phyloP scores from a whole-genome alignment of 805 yeast genomes.

The Metschnikowia santaceciliae region DNA sequence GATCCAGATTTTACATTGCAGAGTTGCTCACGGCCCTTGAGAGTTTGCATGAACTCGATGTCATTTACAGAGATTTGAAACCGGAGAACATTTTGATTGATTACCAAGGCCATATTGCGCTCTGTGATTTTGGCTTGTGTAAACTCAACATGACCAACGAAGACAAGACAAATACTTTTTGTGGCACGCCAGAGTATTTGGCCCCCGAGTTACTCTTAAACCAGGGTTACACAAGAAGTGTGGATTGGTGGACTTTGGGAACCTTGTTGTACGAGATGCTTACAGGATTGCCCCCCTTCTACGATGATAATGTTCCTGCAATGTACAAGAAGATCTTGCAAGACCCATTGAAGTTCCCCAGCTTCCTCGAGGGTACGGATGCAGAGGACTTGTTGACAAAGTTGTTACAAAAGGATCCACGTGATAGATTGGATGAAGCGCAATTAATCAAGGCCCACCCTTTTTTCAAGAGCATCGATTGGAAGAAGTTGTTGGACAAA shows the following conservation, averaged over 20 bases:
- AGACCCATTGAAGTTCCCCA: conserved; percentile 86
- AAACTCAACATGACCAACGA: conserved; percentile 90
- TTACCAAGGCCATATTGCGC: conserved; percentile 95
- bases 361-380: conserved; percentile 71
- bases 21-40: conserved; percentile 92
- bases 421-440: conserved; percentile 75
- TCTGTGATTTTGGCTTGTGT: conserved; percentile 96
- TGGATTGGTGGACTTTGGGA: conserved; percentile 99
- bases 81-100: conserved; percentile 94
- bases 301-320: conserved; percentile 85
- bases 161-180: conserved; percentile 87
- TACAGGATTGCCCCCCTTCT: conserved; percentile 95
- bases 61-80: conserved; percentile 91
- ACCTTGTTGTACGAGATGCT: conserved; percentile 92
- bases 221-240: conserved; percentile 91
- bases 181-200: conserved; percentile 97
- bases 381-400: conserved; percentile 77
- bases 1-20: conserved; percentile 91
- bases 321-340: conserved; percentile 94
- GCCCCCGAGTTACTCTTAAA: conserved; percentile 92
- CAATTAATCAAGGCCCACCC: conserved; percentile 78
- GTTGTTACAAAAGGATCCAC: conserved; percentile 81
- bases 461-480: conserved; percentile 85
- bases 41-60: conserved; percentile 84
- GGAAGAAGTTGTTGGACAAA: conserved; percentile 78